Evolutionary conservation across 2,329 filamentous ascomycete species (phyloP).

Genomic region (Berkeleyomyces basicola): DNA sequence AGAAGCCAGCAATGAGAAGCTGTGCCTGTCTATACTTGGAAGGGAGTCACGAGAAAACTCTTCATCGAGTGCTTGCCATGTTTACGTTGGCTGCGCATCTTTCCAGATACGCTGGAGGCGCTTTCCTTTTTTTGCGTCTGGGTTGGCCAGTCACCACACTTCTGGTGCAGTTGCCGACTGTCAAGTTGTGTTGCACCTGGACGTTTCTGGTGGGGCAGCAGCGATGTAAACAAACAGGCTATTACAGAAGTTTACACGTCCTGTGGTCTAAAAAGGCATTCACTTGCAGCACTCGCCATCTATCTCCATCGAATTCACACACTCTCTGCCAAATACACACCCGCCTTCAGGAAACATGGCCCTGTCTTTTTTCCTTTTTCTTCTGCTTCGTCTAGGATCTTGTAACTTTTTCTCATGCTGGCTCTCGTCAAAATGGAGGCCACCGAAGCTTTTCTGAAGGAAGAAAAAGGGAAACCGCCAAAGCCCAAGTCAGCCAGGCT

Average conservation of each 20-base stretch:
- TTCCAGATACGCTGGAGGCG: neutral
- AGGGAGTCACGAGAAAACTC: neutral
- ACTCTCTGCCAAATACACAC: neutral
- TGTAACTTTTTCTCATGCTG: neutral
- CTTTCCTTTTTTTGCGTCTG: neutral
- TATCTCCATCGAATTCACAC: neutral
- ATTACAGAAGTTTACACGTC: neutral
- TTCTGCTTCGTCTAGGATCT: neutral
- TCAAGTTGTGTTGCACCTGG: neutral
- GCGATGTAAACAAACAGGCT: constrained; percentile 8
- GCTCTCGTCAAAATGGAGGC: neutral
- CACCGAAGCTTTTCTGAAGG: neutral
- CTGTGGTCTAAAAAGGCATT: neutral
- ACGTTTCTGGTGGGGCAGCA: neutral
- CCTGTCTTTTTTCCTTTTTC: neutral
- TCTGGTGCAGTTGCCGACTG: constrained; percentile 1
- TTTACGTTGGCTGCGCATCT: neutral
- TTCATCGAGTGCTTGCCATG: neutral
- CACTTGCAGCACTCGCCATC: neutral
- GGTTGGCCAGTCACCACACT: neutral
- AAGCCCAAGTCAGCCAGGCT: neutral
- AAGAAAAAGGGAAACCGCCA: neutral
- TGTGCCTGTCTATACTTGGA: neutral
- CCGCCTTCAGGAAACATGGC: neutral
- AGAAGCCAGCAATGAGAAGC: neutral